A percentile compares a stretch with the other conserved stretches of the same genome.
These are phyloP conservation scores for Cokeromyces recurvatus DNA, from an alignment of 371 early-diverging fungal species.

Conservation along the genomic window DNA sequence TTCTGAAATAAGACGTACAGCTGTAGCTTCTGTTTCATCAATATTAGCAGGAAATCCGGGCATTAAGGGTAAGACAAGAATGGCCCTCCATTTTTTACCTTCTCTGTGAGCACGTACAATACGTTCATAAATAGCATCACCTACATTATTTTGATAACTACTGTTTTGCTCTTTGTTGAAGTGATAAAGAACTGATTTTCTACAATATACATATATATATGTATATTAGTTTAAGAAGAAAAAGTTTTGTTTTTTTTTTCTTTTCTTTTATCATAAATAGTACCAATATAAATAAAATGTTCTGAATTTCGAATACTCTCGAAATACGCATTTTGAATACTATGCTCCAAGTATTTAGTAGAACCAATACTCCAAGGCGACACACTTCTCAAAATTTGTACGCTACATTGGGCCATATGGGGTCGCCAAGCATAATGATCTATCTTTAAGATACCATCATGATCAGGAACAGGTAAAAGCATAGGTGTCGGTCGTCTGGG, in stretches of 20 bases:
- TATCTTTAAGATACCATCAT: too few relatives aligned
- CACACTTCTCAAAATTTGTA: conserved; percentile 62
- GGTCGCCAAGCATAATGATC: conserved; percentile 18
- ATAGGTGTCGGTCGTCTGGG: conserved; percentile 51
- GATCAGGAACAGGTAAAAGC: conserved; percentile 66
- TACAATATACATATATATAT: too few relatives aligned
- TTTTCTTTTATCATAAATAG: too few relatives aligned
- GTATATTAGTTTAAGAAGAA: too few relatives aligned
- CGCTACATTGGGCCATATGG: conserved; percentile 38
- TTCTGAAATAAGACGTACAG: conserved; percentile 70
- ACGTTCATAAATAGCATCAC: conserved; percentile 68
- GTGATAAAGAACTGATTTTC: conserved; percentile 82
- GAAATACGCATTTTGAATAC: conserved; percentile 78
- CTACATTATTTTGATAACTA: conserved; percentile 68
- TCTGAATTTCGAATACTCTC: conserved; percentile 66
- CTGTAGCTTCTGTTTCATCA: conserved; percentile 63
- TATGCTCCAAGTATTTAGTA: conserved; percentile 47
- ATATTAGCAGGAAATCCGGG: conserved; percentile 85
- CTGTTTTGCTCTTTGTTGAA: conserved; percentile 19
- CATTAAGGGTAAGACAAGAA: conserved; percentile 80
- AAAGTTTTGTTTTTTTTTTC: too few relatives aligned
- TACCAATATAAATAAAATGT: conserved; percentile 82
- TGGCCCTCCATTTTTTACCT: conserved; percentile 66
- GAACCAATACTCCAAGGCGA: conserved; percentile 60
- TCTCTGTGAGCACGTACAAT: conserved; percentile 67